Conservation (phyloP, 106 monocot genomes). For the Phalaenopsis aphrodite region DNA sequence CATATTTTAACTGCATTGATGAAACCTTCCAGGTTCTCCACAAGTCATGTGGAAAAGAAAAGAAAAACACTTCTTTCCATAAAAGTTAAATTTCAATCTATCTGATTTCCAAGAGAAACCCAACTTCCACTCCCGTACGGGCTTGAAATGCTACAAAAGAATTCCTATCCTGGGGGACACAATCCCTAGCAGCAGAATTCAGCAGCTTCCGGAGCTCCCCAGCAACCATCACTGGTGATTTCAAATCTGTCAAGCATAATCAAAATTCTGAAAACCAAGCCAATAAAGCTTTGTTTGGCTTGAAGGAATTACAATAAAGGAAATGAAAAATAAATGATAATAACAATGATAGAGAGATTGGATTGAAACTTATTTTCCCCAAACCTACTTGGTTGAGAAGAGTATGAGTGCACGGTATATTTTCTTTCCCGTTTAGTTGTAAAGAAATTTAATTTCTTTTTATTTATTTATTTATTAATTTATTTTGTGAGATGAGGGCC, state of each 20-base stretch:
- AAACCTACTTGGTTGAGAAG: too few species aligned
- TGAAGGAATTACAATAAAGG: background rate
- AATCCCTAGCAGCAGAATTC: conserved; percentile 47
- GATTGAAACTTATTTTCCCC: too few species aligned
- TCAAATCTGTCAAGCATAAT: conserved; percentile 14
- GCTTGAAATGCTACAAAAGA: conserved; percentile 58
- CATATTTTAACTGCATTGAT: too few species aligned
- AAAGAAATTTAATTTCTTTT: too few species aligned
- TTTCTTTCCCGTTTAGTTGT: too few species aligned
- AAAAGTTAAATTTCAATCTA: background rate
- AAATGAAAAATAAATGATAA: too few species aligned
- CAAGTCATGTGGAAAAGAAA: background rate
- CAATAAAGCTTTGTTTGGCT: background rate
- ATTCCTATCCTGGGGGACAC: conserved; percentile 35
- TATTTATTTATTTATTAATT: too few species aligned
- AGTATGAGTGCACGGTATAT: too few species aligned
- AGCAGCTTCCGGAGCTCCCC: conserved; percentile 32
- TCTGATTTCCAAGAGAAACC: background rate
- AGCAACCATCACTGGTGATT: conserved; percentile 4
- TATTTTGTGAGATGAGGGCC: too few species aligned
- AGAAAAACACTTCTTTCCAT: background rate
- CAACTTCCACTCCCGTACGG: conserved; percentile 55
- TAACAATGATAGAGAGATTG: too few species aligned
- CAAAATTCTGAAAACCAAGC: background rate
- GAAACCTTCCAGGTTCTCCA: background rate